Conservation (phyloP, 148 eudicot species). For the Diospyros lotus region DNA sequence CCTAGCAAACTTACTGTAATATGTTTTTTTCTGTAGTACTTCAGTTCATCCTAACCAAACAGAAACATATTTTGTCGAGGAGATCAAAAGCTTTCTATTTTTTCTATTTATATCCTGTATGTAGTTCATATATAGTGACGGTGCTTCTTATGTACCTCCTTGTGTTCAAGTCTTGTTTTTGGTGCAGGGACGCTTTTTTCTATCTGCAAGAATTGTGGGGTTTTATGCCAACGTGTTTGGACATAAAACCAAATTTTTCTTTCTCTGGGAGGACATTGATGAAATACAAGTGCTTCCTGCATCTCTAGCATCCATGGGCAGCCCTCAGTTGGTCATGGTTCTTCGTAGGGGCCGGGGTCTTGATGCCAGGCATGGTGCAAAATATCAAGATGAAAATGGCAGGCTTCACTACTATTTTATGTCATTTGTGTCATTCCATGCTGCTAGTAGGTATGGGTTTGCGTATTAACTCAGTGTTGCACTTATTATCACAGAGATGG, state of each 20-base stretch:
- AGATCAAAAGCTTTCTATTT: neutral
- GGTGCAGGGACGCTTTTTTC: conserved; percentile 76
- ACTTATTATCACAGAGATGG: neutral
- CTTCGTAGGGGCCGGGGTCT: conserved; percentile 69
- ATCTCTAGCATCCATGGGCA: conserved; percentile 62
- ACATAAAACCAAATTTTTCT: conserved; percentile 72
- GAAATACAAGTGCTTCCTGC: conserved; percentile 73
- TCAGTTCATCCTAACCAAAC: neutral
- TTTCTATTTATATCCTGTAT: neutral
- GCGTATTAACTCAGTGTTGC: neutral
- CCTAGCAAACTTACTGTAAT: no score
- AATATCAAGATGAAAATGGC: conserved; percentile 66
- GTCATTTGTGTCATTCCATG: conserved; percentile 68
- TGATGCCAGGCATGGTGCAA: conserved; percentile 80
- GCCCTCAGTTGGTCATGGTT: conserved; percentile 65
- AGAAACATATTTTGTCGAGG: neutral
- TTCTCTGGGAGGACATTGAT: conserved; percentile 85
- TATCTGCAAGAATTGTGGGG: conserved; percentile 83
- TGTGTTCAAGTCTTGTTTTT: conserved; percentile 6
- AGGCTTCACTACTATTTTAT: conserved; percentile 77
- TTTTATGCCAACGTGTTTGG: conserved; percentile 82
- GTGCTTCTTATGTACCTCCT: neutral
- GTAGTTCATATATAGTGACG: conserved; percentile 2
- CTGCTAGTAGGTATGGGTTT: conserved; percentile 56
- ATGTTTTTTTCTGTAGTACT: no score